These are phyloP conservation scores for Lasiodiplodia hormozganensis DNA, from an alignment of 2,329 filamentous ascomycete genomes.

Conservation along the genomic window DNA sequence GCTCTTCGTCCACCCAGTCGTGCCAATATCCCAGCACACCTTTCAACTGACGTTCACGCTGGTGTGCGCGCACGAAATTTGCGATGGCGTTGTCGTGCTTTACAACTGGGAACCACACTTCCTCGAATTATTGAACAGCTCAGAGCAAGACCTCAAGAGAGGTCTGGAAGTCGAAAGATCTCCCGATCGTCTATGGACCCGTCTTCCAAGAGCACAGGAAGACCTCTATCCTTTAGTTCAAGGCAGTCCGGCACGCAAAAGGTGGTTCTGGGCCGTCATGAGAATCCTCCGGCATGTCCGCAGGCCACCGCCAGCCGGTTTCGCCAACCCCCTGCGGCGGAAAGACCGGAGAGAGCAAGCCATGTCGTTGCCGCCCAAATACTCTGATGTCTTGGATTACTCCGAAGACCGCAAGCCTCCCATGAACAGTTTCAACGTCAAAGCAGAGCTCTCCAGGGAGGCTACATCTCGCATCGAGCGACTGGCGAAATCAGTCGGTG, in stretches of 20 bases:
- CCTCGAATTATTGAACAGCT: conserved; percentile 45
- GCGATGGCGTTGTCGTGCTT: conserved; percentile 47
- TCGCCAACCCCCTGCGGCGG: conserved; percentile 51
- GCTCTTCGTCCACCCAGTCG: conserved; percentile 48
- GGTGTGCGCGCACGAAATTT: conserved; percentile 53
- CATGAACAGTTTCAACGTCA: conserved; percentile 45
- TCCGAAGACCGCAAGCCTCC: conserved; percentile 40
- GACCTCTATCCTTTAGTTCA: conserved; percentile 52
- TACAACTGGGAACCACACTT: conserved; percentile 53
- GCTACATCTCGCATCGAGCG: conserved; percentile 31
- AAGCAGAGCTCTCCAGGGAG: conserved; percentile 44
- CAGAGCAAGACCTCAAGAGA: conserved; percentile 34
- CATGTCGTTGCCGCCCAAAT: conserved; percentile 41
- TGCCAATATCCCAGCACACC: conserved; percentile 35
- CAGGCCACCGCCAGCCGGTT: conserved; percentile 47
- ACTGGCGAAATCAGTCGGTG: conserved; percentile 32
- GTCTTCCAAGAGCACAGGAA: conserved; percentile 54
- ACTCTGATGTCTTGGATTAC: conserved; percentile 49
- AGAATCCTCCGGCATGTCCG: conserved; percentile 53
- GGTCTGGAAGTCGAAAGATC: conserved; percentile 32
- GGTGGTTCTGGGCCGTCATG: conserved; percentile 57
- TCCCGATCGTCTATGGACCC: conserved; percentile 35
- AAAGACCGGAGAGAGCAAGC: conserved; percentile 32
- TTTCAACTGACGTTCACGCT: conserved; percentile 45
- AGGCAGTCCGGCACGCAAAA: conserved; percentile 47